Evolutionary conservation across 2,329 filamentous ascomycete genomes (phyloP), one percentile per base, ranked within the genome.

Genomic region (Fusarium virguliforme): DNA sequence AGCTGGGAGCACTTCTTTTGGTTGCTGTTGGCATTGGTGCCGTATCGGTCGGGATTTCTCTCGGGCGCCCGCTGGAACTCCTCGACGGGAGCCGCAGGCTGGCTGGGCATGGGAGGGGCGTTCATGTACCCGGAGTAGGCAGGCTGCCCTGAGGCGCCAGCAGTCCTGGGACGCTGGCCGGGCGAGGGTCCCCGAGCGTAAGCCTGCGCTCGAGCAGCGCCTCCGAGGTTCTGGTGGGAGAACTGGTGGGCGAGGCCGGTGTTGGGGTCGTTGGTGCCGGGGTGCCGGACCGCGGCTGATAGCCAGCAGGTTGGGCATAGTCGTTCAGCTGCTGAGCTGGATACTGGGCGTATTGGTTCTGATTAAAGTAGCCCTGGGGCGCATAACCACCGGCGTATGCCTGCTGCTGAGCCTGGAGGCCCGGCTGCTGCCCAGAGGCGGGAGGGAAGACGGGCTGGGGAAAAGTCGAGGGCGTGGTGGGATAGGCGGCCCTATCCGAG

Each of bases 231-330:
- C 85, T 98, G 95, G 82, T 98, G 94, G 64, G 95, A 97, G 82
- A 98, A 97, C 81, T 99, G 96, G 80, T 98, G 94, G 67, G 95
- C 94, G 50, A 98, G 88, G 32, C 94, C 95, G 76, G 94, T 96
- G 75, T 95, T 97, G 74, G 92, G 92, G 78, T 98, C 94, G 77
- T 93, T 94, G 79, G 88, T 84, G 64, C 88, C 6, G 89, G 88
- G 4, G 88, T 87, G 75, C 86, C 87, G 74, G 87, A 85, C 67
- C 87, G 83, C 66, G 83, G 83, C 78, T 87, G 87, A 74, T 87
- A 84, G 61, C 74, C 77, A 51, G 77, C 76, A 54, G 77, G 79
- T 70, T 89, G 87, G 54, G 87, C 85, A 74, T 87, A 87, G 72
- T 89, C 83, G 76, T 85, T 85, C 34, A 71, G 69, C 35, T 2